Percentiles rank a stretch among this genome's conserved stretches.
These are phyloP conservation scores for Tricholoma matsutake DNA, from an alignment of 768 basidiomycete species.

Conservation along the genomic window DNA sequence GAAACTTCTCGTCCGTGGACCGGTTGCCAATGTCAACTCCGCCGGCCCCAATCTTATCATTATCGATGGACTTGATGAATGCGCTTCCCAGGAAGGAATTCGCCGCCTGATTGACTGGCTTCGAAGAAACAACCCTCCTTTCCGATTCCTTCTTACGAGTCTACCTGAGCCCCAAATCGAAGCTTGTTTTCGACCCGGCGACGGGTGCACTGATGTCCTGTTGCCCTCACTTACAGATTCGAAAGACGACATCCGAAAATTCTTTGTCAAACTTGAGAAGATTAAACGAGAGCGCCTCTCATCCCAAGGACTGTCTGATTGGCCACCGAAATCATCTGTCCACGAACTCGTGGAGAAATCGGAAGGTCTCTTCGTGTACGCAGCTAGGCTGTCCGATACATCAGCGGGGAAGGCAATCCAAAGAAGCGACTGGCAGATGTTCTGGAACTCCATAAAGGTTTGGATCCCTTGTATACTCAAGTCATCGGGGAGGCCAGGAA, in stretches of 20 bases:
- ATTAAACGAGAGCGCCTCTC: not conserved
- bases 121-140: too few relatives aligned
- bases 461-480: too few relatives aligned
- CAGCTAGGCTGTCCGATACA: conserved; percentile 4
- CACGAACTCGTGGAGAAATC: conserved; percentile 1
- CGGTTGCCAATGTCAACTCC: not conserved
- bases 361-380: conserved; percentile 4
- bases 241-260: too few relatives aligned
- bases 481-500: conserved; percentile 5
- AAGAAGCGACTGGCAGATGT: conserved; percentile 2
- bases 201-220: not conserved
- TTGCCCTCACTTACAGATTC: not conserved
- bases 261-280: not conserved
- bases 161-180: too few relatives aligned
- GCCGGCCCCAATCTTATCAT: not conserved
- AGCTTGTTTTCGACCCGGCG: too few relatives aligned
- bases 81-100: too few relatives aligned
- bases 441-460: too few relatives aligned
- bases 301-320: not conserved
- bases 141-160: too few relatives aligned
- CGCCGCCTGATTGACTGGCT: too few relatives aligned
- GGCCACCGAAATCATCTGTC: not conserved
- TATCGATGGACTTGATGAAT: too few relatives aligned
- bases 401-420: not conserved
- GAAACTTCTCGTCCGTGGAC: not conserved